Conservation (phyloP, 1,139 yeast species). For the Magnusiomyces paraingens region DNA sequence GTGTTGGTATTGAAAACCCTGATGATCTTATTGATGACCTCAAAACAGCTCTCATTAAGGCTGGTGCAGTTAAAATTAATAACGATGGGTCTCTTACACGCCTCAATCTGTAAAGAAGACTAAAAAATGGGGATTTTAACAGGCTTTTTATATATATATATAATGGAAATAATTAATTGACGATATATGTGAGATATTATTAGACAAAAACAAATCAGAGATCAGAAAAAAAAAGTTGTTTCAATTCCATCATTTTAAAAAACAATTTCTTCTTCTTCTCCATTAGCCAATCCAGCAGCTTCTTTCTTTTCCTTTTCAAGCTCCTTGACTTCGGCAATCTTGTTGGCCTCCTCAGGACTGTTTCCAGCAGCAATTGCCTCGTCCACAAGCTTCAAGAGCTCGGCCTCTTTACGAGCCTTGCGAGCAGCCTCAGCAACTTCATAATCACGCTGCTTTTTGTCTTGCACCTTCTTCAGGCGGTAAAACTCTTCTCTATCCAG, state of each 20-base stretch:
- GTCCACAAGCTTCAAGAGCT: slow-evolving; percentile 14
- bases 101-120: too few species aligned
- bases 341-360: slow-evolving; percentile 14
- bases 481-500: slow-evolving; percentile 97
- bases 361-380: slow-evolving; percentile 10
- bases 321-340: slow-evolving; percentile 12
- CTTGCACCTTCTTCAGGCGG: slow-evolving; percentile 92
- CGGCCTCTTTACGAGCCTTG: slow-evolving; percentile 20
- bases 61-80: slow-evolving; percentile 23
- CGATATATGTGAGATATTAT: too few species aligned
- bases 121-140: too few species aligned
- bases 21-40: slow-evolving; percentile 64
- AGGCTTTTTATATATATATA: too few species aligned
- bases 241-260: slow-evolving; percentile 16
- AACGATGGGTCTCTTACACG: slow-evolving; percentile 12
- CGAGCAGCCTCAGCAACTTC: slow-evolving; percentile 56
- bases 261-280: slow-evolving; percentile 24
- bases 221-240: background rate
- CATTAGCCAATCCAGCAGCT: slow-evolving; percentile 9
- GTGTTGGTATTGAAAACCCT: slow-evolving; percentile 77
- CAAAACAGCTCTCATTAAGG: slow-evolving; percentile 44
- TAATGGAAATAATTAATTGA: too few species aligned
- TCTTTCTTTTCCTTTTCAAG: slow-evolving; percentile 4
- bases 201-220: background rate
- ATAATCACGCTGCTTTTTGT: slow-evolving; percentile 79